Evolutionary conservation across 2,329 filamentous ascomycete genomes (phyloP).

Genomic region (Neophaeococcomyces mojaviensis): DNA sequence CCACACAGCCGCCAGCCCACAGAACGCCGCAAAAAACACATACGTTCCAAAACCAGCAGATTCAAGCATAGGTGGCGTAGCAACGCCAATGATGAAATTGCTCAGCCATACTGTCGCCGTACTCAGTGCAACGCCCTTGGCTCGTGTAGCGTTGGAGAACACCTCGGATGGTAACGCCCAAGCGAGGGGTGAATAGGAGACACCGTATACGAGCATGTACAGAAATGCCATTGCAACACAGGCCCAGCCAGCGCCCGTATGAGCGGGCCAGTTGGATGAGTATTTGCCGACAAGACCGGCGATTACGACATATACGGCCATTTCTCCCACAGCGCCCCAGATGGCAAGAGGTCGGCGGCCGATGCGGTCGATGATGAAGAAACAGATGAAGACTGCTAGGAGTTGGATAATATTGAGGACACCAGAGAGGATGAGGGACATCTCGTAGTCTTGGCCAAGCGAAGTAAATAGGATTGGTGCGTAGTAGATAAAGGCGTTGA

Average conservation of each 20-base stretch:
- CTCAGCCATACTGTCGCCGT: constrained; percentile 31
- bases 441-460: constrained; percentile 24
- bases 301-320: constrained; percentile 43
- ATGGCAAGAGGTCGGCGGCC: constrained; percentile 42
- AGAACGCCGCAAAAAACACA: constrained; percentile 54
- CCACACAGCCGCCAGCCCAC: constrained; percentile 44
- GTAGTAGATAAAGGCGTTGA: constrained; percentile 48
- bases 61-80: not conserved
- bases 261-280: constrained; percentile 43
- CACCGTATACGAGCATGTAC: constrained; percentile 6
- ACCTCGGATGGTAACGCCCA: constrained; percentile 34
- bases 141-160: constrained; percentile 29
- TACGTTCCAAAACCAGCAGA: constrained; percentile 46
- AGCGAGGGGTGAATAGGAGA: constrained; percentile 30
- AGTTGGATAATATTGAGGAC: constrained; percentile 46
- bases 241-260: constrained; percentile 47
- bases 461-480: constrained; percentile 41
- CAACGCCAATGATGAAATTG: constrained; percentile 1
- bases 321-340: constrained; percentile 39
- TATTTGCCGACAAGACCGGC: constrained; percentile 49
- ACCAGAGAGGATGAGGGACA: constrained; percentile 49
- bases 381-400: constrained; percentile 38
- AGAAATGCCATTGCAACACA: constrained; percentile 2
- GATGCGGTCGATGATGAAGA: constrained; percentile 44
- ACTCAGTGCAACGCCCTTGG: constrained; percentile 31